A percentile compares a stretch with the other conserved stretches of the same genome.
Evolutionary conservation across 768 basidiomycete genomes (phyloP).

Genomic region (Panaeolus cyanescens): DNA sequence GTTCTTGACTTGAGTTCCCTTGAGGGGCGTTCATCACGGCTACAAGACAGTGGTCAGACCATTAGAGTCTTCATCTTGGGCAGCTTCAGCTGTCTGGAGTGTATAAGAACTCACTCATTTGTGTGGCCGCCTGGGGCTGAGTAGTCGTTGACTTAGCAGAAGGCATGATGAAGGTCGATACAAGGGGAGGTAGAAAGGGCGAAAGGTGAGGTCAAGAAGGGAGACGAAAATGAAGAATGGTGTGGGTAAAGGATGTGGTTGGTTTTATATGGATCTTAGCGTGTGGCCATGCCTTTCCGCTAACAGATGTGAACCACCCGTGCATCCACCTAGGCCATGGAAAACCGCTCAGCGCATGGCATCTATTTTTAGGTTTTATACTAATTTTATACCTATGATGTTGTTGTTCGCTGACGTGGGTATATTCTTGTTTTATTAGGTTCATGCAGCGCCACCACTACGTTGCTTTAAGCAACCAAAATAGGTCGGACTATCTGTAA

Average conservation of each 20-base stretch:
- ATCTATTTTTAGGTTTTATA: neutral
- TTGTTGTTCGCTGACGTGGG: neutral
- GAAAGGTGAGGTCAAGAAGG: slow-evolving; percentile 5
- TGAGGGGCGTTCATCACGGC: slow-evolving; percentile 40
- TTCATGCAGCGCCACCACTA: neutral
- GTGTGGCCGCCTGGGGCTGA: slow-evolving; percentile 60
- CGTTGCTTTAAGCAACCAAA: too few relatives aligned
- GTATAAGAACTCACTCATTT: slow-evolving; percentile 60
- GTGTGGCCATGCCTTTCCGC: neutral
- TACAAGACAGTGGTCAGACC: neutral
- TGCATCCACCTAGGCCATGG: neutral
- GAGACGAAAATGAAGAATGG: neutral
- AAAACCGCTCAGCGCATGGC: neutral
- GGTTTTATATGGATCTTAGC: neutral
- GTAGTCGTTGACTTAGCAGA: slow-evolving; percentile 36
- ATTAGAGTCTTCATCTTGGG: neutral
- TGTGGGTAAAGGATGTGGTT: neutral
- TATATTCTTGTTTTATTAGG: neutral
- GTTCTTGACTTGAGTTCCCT: slow-evolving; percentile 23
- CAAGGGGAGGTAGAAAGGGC: too few relatives aligned
- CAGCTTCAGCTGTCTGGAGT: neutral
- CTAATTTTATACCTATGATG: neutral
- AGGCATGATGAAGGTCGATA: slow-evolving; percentile 17
- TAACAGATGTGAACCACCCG: neutral
- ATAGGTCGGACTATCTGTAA: too few relatives aligned